phyloP scores from a whole-genome alignment of 352 stramenopile genomes.

The Peronospora belbahrii region DNA sequence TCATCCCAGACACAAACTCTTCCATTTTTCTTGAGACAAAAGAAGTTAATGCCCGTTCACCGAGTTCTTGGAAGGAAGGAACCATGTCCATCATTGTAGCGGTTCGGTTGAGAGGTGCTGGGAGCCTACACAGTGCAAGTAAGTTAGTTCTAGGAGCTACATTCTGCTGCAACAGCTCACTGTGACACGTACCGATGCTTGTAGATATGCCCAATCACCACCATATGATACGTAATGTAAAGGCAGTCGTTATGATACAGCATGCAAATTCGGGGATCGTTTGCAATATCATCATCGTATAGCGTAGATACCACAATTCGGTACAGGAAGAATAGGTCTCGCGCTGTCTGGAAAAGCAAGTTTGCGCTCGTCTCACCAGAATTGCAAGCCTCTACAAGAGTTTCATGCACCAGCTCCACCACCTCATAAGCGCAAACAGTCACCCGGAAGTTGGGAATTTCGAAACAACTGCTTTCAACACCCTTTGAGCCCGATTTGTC shows the following conservation, averaged over 20 bases:
- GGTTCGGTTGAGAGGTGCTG: slow-evolving; percentile 43
- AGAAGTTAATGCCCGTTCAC: slow-evolving; percentile 42
- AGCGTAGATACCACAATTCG: slow-evolving; percentile 56
- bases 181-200: slow-evolving; percentile 51
- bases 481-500: slow-evolving; percentile 17
- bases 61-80: slow-evolving; percentile 49
- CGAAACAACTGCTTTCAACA: slow-evolving; percentile 47
- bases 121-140: slow-evolving; percentile 28
- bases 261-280: slow-evolving; percentile 59
- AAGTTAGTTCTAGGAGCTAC: neutral
- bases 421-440: slow-evolving; percentile 47
- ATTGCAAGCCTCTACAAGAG: slow-evolving; percentile 53
- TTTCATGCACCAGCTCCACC: slow-evolving; percentile 57
- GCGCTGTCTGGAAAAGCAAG: slow-evolving; percentile 72
- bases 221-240: slow-evolving; percentile 76
- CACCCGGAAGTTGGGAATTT: slow-evolving; percentile 56
- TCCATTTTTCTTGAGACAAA: slow-evolving; percentile 37
- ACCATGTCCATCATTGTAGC: slow-evolving; percentile 80
- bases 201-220: slow-evolving; percentile 64
- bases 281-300: slow-evolving; percentile 56
- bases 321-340: slow-evolving; percentile 71
- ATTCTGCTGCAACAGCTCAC: too few relatives aligned
- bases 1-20: slow-evolving; percentile 33
- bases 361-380: slow-evolving; percentile 33
- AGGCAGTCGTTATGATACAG: slow-evolving; percentile 83